Conservation (phyloP, 192 early-diverging fungal genomes). For the Backusella parvicylindrica region DNA sequence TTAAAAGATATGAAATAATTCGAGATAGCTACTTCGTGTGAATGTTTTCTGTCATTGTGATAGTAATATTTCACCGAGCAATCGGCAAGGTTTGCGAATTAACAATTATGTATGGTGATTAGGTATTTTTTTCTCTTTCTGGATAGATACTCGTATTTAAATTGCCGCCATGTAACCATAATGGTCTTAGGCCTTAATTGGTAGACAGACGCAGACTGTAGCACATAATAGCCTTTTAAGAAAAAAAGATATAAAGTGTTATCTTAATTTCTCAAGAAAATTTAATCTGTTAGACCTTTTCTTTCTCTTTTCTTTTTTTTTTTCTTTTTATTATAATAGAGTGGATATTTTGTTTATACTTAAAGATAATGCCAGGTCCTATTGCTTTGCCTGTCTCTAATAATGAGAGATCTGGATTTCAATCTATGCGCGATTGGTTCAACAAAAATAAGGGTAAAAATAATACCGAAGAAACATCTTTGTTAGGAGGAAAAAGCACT, state of each 20-base stretch:
- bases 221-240: neutral
- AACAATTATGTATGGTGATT: neutral
- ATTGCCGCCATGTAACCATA: neutral
- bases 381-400: neutral
- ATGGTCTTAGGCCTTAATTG: neutral
- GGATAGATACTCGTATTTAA: neutral
- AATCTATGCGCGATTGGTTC: neutral
- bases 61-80: neutral
- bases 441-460: neutral
- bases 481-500: neutral
- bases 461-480: neutral
- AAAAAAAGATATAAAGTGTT: neutral
- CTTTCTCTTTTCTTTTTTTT: neutral
- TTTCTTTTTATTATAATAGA: neutral
- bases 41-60: slow-evolving; percentile 1
- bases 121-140: slow-evolving; percentile 2
- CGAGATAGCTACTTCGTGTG: neutral
- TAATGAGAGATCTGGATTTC: neutral
- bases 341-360: neutral
- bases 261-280: neutral
- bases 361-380: neutral
- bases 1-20: neutral
- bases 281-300: neutral
- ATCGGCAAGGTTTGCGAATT: neutral
- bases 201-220: neutral